phyloP scores from a whole-genome alignment of 805 yeast genomes.

The Barnettozyma populi region DNA sequence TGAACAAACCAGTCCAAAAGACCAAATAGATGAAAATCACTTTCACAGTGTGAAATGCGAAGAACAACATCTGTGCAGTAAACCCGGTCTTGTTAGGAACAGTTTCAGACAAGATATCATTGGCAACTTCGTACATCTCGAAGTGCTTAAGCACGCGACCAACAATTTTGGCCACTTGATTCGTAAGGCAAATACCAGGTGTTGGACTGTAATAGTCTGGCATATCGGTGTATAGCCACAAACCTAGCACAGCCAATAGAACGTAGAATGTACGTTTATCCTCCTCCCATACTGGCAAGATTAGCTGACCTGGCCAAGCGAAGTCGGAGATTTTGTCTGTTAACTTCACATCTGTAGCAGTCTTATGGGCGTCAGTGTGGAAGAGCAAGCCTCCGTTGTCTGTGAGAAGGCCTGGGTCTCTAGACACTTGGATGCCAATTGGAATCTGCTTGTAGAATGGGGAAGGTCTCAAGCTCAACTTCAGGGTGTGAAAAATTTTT shows the following conservation, averaged over 20 bases:
- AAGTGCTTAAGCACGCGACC: conserved; percentile 29
- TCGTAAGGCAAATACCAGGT: conserved; percentile 81
- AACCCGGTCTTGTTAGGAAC: conserved; percentile 32
- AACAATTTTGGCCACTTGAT: conserved; percentile 38
- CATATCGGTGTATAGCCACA: conserved; percentile 90
- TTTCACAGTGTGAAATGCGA: conserved; percentile 67
- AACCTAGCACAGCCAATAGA: conserved; percentile 33
- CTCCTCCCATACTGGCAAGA: conserved; percentile 66
- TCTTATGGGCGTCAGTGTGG: conserved; percentile 48
- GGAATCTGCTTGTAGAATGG: conserved; percentile 67
- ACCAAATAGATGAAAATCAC: conserved; percentile 46
- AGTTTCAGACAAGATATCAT: conserved; percentile 45
- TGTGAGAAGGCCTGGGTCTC: conserved; percentile 76
- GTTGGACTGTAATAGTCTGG: conserved; percentile 89
- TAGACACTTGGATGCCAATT: conserved; percentile 52
- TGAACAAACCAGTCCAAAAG: conserved; percentile 66
- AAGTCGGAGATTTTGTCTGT: conserved; percentile 51
- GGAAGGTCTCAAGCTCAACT: conserved; percentile 75
- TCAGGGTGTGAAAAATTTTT: conserved; percentile 58
- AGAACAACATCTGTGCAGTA: conserved; percentile 60
- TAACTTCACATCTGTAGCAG: conserved; percentile 40
- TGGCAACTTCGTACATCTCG: conserved; percentile 40
- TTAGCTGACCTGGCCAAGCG: conserved; percentile 86
- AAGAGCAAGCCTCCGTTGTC: conserved; percentile 77
- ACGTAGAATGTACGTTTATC: conserved; percentile 38